Evolutionary conservation across 2,329 filamentous ascomycete genomes (phyloP), one percentile per base, ranked within the genome.

Genomic region (Diaporthe vaccinii): DNA sequence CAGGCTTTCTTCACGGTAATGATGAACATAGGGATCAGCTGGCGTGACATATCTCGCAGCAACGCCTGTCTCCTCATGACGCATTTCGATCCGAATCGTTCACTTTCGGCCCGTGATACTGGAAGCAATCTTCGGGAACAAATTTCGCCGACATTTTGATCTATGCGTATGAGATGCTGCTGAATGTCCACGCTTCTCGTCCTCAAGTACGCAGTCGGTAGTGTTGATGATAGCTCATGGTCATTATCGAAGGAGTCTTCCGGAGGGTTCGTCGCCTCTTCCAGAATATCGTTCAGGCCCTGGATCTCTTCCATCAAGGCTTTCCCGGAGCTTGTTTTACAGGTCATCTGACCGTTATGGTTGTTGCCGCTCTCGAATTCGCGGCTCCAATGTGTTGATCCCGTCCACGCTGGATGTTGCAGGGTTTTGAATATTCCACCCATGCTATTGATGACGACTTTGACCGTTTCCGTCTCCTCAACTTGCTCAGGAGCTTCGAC

Each of bases 1-100:
- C 51, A 74, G 46, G 62, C 53, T 5, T 70, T 68, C 7, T 71
- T 53, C 28, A 73, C 55, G 20, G 75, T 39, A 14, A 76, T 36
- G 10, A 77, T 58, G 41, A 77, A 69, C 59, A 77, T 74, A 14
- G 74, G 76, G 20, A 77, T 73, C 31, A 77, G 57, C 17, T 69
- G 53, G 4, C 49, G 57, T 15, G 71, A 68, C 20, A 76, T 59
- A 28, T 76, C 74, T 12, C 57, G 49, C 41, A 76, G 31, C 41
- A 70, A 15, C 7, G 15, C 25, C 41, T 41, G 44, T 28, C 69
- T 70, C 55, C 2, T 39, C 28, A 70, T 44, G 46, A 71, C 17
- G 14, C 22, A 31, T 39, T 36, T 53, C 22, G 15, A 15, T 25
- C 1, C 17, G n/a, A 69, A 22, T 1, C 31, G 15, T 20, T 70